Conservation (phyloP, 2,329 filamentous ascomycete species). For the Bipolaris sorokiniana region DNA sequence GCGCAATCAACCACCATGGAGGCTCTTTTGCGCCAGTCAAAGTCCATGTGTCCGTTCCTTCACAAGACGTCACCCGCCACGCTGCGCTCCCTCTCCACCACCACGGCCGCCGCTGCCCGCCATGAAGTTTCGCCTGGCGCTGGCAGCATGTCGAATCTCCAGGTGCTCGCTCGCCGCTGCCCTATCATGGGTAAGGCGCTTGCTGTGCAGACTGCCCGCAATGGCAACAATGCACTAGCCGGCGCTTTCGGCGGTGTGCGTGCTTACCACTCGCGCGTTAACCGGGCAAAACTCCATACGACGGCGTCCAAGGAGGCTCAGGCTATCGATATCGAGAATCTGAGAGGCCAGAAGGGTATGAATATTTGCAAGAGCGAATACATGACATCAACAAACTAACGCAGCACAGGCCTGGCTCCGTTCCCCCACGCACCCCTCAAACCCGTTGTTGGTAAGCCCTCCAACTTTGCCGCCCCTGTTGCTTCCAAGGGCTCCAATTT, state of each 20-base stretch:
- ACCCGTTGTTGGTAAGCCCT: conserved; percentile 26
- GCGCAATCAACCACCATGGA: conserved; percentile 69
- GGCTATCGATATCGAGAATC: conserved; percentile 66
- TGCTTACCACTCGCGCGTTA: conserved; percentile 57
- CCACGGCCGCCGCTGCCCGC: conserved; percentile 68
- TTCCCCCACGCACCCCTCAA: conserved; percentile 40
- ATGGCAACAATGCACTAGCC: conserved; percentile 53
- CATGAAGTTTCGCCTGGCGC: conserved; percentile 76
- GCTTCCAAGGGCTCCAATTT: conserved; percentile 67
- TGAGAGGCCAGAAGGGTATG: conserved; percentile 52
- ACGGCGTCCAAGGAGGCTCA: conserved; percentile 78
- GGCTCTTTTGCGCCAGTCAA: conserved; percentile 90
- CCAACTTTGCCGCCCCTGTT: conserved; percentile 53
- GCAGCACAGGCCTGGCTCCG: conserved; percentile 32
- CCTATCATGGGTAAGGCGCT: conserved; percentile 99
- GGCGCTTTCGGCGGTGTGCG: conserved; percentile 58
- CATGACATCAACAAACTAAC: conserved; percentile 20
- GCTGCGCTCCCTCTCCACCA: conserved; percentile 84
- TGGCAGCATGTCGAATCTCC: conserved; percentile 95
- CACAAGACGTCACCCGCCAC: conserved; percentile 92
- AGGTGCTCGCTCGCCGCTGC: conserved; percentile 91
- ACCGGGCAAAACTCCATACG: conserved; percentile 81
- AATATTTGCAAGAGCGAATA: not conserved
- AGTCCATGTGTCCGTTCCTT: conserved; percentile 96
- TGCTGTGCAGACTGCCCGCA: conserved; percentile 73